phyloP scores from a whole-genome alignment of 2,329 filamentous ascomycete species.

The Corinectria fuckeliana region DNA sequence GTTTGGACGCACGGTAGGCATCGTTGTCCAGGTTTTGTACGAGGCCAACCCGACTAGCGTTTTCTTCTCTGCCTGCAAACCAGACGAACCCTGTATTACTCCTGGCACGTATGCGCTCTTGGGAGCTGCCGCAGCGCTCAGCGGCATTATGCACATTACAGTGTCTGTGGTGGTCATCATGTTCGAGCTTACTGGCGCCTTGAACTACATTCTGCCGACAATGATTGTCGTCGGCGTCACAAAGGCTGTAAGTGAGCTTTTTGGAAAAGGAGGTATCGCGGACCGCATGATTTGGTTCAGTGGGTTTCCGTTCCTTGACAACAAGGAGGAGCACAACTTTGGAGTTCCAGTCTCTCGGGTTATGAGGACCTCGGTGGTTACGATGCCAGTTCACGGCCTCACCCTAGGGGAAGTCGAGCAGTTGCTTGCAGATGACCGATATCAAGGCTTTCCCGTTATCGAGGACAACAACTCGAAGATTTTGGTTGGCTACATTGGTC shows the following conservation, averaged over 20 bases:
- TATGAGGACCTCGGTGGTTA: constrained; percentile 80
- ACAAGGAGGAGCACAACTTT: constrained; percentile 97
- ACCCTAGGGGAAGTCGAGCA: constrained; percentile 78
- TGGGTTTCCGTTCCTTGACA: constrained; percentile 95
- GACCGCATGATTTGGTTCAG: constrained; percentile 99
- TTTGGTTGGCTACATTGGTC: constrained; percentile 89
- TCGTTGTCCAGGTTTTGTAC: constrained; percentile 88
- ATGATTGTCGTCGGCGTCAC: constrained; percentile 99
- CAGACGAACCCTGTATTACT: constrained; percentile 94
- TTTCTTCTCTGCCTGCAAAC: constrained; percentile 88
- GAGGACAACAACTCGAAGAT: constrained; percentile 74
- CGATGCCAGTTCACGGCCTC: constrained; percentile 76
- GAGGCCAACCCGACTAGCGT: constrained; percentile 80
- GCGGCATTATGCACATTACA: constrained; percentile 98
- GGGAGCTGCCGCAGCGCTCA: constrained; percentile 87
- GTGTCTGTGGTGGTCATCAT: constrained; percentile 98
- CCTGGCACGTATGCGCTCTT: constrained; percentile 97
- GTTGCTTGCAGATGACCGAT: constrained; percentile 78
- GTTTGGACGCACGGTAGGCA: constrained; percentile 93
- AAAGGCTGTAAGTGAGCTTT: constrained; percentile 88
- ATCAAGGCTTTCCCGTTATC: constrained; percentile 92
- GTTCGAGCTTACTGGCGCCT: constrained; percentile 97
- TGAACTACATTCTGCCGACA: constrained; percentile 95
- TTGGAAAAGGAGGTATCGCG: constrained; percentile 95
- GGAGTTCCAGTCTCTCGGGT: constrained; percentile 90